A percentile compares a stretch with the other conserved stretches of the same genome.
Evolutionary conservation across 2,329 filamentous ascomycete genomes (phyloP).

Genomic region (Albifimbria verrucaria): DNA sequence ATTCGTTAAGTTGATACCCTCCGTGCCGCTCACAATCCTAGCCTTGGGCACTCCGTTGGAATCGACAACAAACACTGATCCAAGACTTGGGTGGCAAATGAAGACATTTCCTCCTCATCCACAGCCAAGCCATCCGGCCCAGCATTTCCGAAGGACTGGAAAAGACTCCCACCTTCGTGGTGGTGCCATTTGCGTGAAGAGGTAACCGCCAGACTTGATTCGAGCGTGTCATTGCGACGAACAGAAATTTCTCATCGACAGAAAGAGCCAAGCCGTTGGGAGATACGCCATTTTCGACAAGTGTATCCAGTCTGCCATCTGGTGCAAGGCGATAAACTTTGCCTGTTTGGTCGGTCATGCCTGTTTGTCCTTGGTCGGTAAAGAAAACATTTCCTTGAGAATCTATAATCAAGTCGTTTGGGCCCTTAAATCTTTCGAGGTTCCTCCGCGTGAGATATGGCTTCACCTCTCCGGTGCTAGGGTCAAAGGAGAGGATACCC

Average conservation of each 20-base stretch:
- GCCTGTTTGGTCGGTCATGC: constrained; percentile 37
- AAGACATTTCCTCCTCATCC: constrained; percentile 36
- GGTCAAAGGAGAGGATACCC: constrained; percentile 35
- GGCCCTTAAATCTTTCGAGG: constrained; percentile 39
- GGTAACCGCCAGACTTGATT: constrained; percentile 40
- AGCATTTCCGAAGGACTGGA: constrained; percentile 36
- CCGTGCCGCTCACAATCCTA: constrained; percentile 26
- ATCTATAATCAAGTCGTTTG: constrained; percentile 37
- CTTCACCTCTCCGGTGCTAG: constrained; percentile 19
- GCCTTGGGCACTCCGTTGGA: constrained; percentile 32
- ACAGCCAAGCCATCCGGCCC: constrained; percentile 36
- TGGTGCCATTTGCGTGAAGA: constrained; percentile 33
- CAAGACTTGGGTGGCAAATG: constrained; percentile 31
- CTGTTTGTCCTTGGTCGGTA: constrained; percentile 41
- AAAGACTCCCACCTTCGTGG: constrained; percentile 36
- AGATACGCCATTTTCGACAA: constrained; percentile 34
- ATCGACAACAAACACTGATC: constrained; percentile 34
- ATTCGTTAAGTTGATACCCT: constrained; percentile 34
- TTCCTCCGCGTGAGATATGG: constrained; percentile 31
- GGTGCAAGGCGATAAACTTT: constrained; percentile 32
- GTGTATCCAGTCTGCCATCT: constrained; percentile 31
- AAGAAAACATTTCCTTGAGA: constrained; percentile 36
- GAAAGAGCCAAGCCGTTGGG: constrained; percentile 36
- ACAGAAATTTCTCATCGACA: constrained; percentile 34
- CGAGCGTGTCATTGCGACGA: constrained; percentile 35